Base-by-base conservation (phyloP, 1,284 basidiomycete genomes). In the Vanrija sp. region DNA sequence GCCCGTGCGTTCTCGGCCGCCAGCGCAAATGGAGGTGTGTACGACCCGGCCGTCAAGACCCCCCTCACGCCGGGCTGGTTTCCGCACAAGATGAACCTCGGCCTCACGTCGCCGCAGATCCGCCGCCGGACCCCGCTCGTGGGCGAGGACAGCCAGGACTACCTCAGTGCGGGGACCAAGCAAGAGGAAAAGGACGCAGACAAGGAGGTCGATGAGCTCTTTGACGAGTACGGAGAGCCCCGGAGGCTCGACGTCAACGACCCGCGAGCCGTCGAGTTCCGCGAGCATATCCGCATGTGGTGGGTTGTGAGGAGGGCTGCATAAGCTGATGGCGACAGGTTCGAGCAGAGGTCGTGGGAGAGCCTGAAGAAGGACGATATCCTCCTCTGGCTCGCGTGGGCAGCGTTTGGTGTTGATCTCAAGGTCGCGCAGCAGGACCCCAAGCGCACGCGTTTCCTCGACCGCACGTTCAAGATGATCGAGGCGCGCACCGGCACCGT, bases 351-450 rank as follows among this genome's bases (percentile, higher is more conserved):
- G 10, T 83, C 85, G 2, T 92, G 88, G 88, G 86, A 86, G 0
- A 79, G 81, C 10, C 82, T 95, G 52, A 83, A 79, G 45, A 79
- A 78, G 18, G 79, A 83, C 42, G 84, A 91, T 67, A 79, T 91
- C 54, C 80, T 81, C 43, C 79, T 83, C 54, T 95, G 91, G 89
- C 77, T 95, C 25, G 86, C 89, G 55, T 95, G 91, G 91, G 82
- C 84, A 14, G 85, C 88, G 63, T 93, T 86, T 75, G 86, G 86
- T 62, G 77, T 82, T 3, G 78, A 83, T 21, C 79, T 88, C 43
- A 65, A 67, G 5, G 59, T 59, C 12, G 66, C 63, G 2, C 47
- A 75, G 19, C 67, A 85, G 10, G 74, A 84, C 3, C 67, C 78
- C 4, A 62, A 78, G 5, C 81, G 83, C 53, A 77, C 76, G 38